These are phyloP conservation scores for Fusarium denticulatum DNA, from an alignment of 2,329 filamentous ascomycete genomes.

Conservation along the genomic window DNA sequence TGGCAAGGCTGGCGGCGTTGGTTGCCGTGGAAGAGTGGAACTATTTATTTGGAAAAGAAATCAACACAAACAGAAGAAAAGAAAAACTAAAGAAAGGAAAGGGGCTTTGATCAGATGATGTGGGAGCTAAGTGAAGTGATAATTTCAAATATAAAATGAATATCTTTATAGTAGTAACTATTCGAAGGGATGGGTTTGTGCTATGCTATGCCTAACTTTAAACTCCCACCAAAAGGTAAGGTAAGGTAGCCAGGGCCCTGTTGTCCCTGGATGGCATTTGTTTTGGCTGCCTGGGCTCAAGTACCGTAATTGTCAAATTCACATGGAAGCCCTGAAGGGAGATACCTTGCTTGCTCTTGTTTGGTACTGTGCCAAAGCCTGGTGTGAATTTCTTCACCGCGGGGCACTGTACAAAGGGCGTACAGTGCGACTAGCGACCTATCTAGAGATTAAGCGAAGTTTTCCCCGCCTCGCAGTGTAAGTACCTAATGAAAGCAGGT, in stretches of 20 bases:
- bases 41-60: slow-evolving; percentile 35
- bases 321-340: background rate
- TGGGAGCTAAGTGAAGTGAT: slow-evolving; percentile 17
- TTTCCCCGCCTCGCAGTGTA: background rate
- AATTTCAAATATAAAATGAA: slow-evolving; percentile 20
- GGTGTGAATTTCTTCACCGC: slow-evolving; percentile 29
- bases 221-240: background rate
- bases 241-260: slow-evolving; percentile 11
- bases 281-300: background rate
- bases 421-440: slow-evolving; percentile 12
- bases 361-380: slow-evolving; percentile 20
- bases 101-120: slow-evolving; percentile 5
- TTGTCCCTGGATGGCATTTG: slow-evolving; percentile 10
- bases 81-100: slow-evolving; percentile 23
- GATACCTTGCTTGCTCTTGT: slow-evolving; percentile 1
- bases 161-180: background rate
- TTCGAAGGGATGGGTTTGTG: slow-evolving; percentile 10
- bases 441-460: slow-evolving; percentile 25
- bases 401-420: slow-evolving; percentile 21
- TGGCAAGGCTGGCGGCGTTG: slow-evolving; percentile 35
- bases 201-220: background rate
- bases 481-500: background rate
- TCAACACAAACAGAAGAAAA: slow-evolving; percentile 40
- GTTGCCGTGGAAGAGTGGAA: slow-evolving; percentile 45
- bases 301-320: background rate